Base-by-base conservation (phyloP, 163 green algal genomes). In the Scenedesmus sp. region DNA sequence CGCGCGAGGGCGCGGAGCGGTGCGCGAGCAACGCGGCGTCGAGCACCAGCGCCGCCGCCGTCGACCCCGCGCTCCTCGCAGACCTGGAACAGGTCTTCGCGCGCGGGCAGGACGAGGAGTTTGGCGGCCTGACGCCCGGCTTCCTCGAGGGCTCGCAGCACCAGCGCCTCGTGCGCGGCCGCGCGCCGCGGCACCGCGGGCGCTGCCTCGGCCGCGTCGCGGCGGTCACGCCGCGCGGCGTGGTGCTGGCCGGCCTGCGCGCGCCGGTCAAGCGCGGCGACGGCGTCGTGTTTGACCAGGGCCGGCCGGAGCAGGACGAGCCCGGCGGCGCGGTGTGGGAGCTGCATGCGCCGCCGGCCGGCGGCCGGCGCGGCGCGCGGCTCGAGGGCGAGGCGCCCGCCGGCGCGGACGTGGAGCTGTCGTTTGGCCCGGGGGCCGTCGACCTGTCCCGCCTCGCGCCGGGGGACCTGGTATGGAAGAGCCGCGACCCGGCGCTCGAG, bases 281-380 rank as follows among this genome's bases (percentile, higher is more conserved):
- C 36, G 92, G 92, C 13, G 51, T 97, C 17, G 91, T 94, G 60
- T 93, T 97, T 83, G 92, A 97, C 79, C 53, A 42, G 0, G 91
- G 91, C 0, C 18, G 29, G 6, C 86, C 89, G 4, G 75, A 94
- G 70, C 45, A 83, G 36, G 56, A 87, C 15, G 91, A 97, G 84
- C 51, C 87, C 50, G 92, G 91, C 56, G 91, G 87, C 2, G n/a
- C 50, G 7, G 79, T 94, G 10, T 86, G 74, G 60, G 76, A 85
- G 42, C 28, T 86, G 13, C 77, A 79, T 57, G 63, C 70, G 18
- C 26, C 17, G 39, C 58, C 42, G 24, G 63, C 51, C 18, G 50
- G 26, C 70, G 51, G 58, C 44, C 67, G 76, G 14, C 2, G 11
- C 33, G 26, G 53, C 39, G 42, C 26, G 31, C 15, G 42, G 62